Conservation (phyloP, 1,284 basidiomycete genomes). For the Pseudozyma flocculosa region DNA sequence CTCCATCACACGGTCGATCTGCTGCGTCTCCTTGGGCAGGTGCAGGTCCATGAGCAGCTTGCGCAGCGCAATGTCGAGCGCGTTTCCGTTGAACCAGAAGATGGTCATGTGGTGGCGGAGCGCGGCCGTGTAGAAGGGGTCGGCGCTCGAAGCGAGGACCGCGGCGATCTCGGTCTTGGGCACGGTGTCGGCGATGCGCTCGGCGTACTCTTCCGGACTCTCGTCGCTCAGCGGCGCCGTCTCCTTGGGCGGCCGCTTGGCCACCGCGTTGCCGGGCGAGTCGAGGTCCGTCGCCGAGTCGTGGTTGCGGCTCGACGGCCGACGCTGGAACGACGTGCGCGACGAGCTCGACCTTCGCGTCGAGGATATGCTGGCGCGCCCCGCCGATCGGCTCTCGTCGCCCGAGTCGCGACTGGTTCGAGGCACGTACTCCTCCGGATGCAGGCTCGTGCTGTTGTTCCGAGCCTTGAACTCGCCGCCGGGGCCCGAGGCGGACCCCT, state of each 20-base stretch:
- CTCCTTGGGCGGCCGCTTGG: neutral
- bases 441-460: no score
- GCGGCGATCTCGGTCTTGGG: constrained; percentile 39
- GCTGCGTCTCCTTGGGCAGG: constrained; percentile 92
- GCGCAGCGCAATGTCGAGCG: constrained; percentile 88
- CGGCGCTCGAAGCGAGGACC: constrained; percentile 64
- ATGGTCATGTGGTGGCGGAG: constrained; percentile 72
- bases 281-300: neutral
- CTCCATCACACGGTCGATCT: constrained; percentile 96
- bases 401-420: no score
- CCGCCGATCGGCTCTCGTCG: neutral
- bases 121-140: constrained; percentile 72
- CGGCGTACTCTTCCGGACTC: constrained; percentile 34
- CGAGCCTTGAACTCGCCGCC: no score
- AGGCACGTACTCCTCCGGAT: no score
- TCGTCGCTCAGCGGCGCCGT: constrained; percentile 15
- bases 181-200: constrained; percentile 22
- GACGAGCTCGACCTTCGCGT: neutral
- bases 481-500: no score
- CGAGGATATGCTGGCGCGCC: neutral
- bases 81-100: constrained; percentile 78
- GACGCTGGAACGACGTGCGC: constrained; percentile 1
- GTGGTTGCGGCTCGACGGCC: neutral
- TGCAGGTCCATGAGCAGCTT: constrained; percentile 87
- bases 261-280: neutral